Base-by-base conservation (phyloP, 192 early-diverging fungal genomes). In the Allomyces arbusculus region DNA sequence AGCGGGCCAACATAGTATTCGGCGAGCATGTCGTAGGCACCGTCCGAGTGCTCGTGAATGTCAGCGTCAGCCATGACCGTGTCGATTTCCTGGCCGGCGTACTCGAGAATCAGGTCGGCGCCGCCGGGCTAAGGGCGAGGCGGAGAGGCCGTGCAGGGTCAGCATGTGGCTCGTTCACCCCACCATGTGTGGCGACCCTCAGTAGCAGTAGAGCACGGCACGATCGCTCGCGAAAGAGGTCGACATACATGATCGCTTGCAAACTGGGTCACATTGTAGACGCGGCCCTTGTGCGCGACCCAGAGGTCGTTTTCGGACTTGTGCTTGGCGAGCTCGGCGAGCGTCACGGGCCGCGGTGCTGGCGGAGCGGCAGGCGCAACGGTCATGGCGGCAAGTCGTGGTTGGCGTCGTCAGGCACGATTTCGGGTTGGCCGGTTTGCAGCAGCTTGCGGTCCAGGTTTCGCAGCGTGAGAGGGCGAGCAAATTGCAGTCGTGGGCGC, bases 201-300 rank as follows among this genome's bases (percentile, higher is more conserved):
- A n/a, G n/a, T n/a, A 40, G 33, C 5, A 40, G 33, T 7, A 8
- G 5, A 40, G 33, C 33, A 40, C 33, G 8, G 33, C 4, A 40
- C 33, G 33, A 40, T 40, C 33, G 33, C 33, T 8, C 33, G 33
- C 33, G 33, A 40, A 7, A 7, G 33, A 7, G 33, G 33, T 4
- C 26, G 26, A 40, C 33, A 40, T 40, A 40, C 33, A 40, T 40
- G 33, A 73, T 94, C 92, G 10, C 75, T 73, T 67, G 87, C 81
- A 75, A 97, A 97, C 64, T 83, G 69, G 20, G 93, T 89, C 62
- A 94, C 71, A 80, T 94, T 90, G 73, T 89, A 96, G 45, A 94
- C 89, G 61, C 88, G 85, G 74, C 82, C 83, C 25, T 85, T 73
- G 67, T 85, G 79, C 26, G 89, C 80, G 1, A 92, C 80, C 94